Base-by-base conservation (phyloP, 2,329 filamentous ascomycete genomes). In the Arthrobotrys pseudoclavata region DNA sequence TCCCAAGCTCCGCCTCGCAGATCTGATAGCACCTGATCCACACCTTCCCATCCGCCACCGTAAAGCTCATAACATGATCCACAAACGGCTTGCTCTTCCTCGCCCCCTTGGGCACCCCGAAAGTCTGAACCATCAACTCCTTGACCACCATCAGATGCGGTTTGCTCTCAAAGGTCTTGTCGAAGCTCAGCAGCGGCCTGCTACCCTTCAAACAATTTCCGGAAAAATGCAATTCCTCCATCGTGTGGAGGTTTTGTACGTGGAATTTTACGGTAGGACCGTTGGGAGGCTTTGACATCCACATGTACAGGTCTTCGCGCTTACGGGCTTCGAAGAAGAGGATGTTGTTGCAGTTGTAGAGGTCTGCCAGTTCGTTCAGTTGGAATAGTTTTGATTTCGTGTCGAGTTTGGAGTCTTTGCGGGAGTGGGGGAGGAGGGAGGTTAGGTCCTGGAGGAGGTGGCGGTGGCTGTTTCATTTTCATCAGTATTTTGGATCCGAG, bases 21-120 rank as follows among this genome's bases (percentile, higher is more conserved):
- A 98, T 92, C 85, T 99, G 94, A 85, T 97, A 99, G 82, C 95
- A 93, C 66, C 96, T 90, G 74, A 97, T 90, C 94, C 95, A 99
- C 82, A 99, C 92, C 86, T 97, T 97, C 82, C 92, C 93, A 82
- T 97, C 95, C 2, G 92, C 92, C 34, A 96, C 86, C 74, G 92
- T 96, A 84, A 99, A 96, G 72, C 91, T 91, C 88, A 98, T 94
- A 79, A 99, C 92, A 81, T 96, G 94, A 83, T 99, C 96, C 79
- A 98, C 88, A 82, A 99, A 99, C 2, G 96, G 96, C 86, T 99
- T 99, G 76, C 92, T 91, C 82, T 96, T 96, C 81, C 93, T 88
- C 24, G 94, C 91, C 22, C 91, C 91, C 82, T 94, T 92, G 1
- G 96, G 96, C 0, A 99, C 96, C 76, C 94, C 94, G 83, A 99